These are phyloP conservation scores for Bruguiera hainesii DNA, from an alignment of 441 rosid species.

Conservation along the genomic window DNA sequence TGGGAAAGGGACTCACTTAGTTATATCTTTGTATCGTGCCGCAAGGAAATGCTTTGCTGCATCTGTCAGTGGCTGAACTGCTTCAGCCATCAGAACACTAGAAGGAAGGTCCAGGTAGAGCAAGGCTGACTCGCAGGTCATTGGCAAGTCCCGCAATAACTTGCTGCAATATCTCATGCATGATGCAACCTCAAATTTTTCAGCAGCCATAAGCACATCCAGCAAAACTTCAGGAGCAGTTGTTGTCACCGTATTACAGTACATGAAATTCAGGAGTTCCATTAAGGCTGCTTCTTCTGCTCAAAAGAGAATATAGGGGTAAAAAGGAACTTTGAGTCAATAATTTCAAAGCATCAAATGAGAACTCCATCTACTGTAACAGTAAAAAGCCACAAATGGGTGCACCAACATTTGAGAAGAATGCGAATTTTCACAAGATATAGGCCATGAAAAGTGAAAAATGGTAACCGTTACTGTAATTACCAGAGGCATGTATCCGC, in stretches of 20 bases:
- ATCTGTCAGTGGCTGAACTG: constrained; percentile 73
- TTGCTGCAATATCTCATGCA: constrained; percentile 82
- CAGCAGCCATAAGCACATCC: constrained; percentile 77
- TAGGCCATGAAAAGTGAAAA: background rate
- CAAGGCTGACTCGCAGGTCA: constrained; percentile 76
- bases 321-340: constrained; percentile 11
- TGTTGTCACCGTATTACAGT: constrained; percentile 49
- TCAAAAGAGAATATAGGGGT: constrained; percentile 15
- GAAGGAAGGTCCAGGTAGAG: constrained; percentile 76
- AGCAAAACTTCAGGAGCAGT: constrained; percentile 59
- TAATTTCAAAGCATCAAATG: constrained; percentile 2
- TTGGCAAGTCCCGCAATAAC: constrained; percentile 53
- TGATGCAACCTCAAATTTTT: constrained; percentile 83
- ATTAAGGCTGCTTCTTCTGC: constrained; percentile 86
- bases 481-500: constrained; percentile 78
- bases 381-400: background rate
- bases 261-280: constrained; percentile 87
- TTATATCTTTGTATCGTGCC: constrained; percentile 56
- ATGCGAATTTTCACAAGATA: background rate
- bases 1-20: constrained; percentile 41
- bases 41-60: constrained; percentile 72
- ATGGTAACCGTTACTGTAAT: background rate
- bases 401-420: background rate
- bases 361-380: background rate
- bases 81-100: constrained; percentile 61